Evolutionary conservation across 148 eudicot genomes (phyloP).

Genomic region (Rhododendron williamsianum): DNA sequence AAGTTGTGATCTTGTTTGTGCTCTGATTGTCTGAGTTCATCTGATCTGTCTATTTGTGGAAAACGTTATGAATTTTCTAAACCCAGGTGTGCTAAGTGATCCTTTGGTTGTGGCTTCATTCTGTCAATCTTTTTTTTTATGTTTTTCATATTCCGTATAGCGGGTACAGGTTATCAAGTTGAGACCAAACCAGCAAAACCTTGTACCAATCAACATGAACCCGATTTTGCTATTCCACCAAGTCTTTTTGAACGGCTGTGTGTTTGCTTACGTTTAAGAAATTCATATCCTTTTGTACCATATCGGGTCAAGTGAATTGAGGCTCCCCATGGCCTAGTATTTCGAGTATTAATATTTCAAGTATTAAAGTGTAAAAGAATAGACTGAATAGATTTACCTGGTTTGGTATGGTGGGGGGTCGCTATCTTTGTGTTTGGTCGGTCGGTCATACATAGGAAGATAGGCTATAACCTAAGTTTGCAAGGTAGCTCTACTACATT

Average conservation of each 20-base stretch:
- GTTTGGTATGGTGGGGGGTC: neutral
- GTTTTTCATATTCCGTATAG: neutral
- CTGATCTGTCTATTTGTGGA: neutral
- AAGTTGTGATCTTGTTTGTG: neutral
- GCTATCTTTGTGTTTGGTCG: neutral
- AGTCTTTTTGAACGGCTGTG: neutral
- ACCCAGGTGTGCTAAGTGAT: neutral
- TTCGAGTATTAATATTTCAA: neutral
- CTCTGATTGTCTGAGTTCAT: neutral
- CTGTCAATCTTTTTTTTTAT: neutral
- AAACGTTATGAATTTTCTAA: neutral
- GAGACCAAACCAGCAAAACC: neutral
- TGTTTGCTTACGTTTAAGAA: neutral
- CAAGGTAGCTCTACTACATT: neutral
- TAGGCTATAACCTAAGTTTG: neutral
- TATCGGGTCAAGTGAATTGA: neutral
- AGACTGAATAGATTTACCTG: neutral
- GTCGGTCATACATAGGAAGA: neutral
- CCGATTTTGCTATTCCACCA: neutral
- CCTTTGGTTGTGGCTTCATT: neutral
- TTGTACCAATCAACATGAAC: neutral
- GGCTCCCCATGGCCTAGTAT: neutral
- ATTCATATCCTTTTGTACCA: neutral
- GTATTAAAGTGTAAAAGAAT: neutral
- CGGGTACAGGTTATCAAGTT: neutral